Base-by-base conservation (phyloP, 23 red algal species). In the Gracilaria gracilis region DNA sequence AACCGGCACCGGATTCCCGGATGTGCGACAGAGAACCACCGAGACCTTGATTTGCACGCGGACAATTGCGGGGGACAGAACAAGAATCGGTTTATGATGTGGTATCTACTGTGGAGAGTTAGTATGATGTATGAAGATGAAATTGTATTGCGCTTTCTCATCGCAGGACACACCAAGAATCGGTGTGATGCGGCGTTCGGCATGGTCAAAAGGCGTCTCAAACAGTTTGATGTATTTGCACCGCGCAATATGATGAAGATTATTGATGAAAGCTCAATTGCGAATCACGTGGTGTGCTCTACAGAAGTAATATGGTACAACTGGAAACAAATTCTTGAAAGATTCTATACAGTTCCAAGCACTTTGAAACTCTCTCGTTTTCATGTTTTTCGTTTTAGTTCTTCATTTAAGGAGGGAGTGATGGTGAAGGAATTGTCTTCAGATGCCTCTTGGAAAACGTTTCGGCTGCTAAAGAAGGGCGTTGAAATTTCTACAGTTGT, bases 1-100 rank as follows among this genome's bases (percentile, higher is more conserved):
- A 46, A 46, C 42, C 42, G 42, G 42, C 42, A 46, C 11, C 42
- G 42, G 11, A 46, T 46, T 46, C 42, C 42, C 11, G 42, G 42
- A 46, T 46, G 42, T 46, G 11, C 5, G 42, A 46, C 42, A 11
- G 42, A 11, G 42, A 7, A 39, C 21, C 35, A 57, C 4, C 37
- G 57, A 31, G 1, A 19, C 23, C 55, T 83, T 32, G 0, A 36
- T 83, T 64, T 87, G 83, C 83, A 87, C 54, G 83, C 83, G n/a
- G 62, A 72, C n/a, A 87, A 73, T 42, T 87, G 61, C 42, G 32
- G 15, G 15, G 64, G 7, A 32, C 83, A 87, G 49, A 73, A 87
- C 34, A 55, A 87, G 39, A 71, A 64, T 29, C 64, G 0, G 9
- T 87, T 74, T 34, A 71, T 87, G 61, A 59, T 87, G 23, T 87